These are phyloP conservation scores for Fusarium sarcochroum DNA, from an alignment of 2,329 filamentous ascomycete species.

Conservation along the genomic window DNA sequence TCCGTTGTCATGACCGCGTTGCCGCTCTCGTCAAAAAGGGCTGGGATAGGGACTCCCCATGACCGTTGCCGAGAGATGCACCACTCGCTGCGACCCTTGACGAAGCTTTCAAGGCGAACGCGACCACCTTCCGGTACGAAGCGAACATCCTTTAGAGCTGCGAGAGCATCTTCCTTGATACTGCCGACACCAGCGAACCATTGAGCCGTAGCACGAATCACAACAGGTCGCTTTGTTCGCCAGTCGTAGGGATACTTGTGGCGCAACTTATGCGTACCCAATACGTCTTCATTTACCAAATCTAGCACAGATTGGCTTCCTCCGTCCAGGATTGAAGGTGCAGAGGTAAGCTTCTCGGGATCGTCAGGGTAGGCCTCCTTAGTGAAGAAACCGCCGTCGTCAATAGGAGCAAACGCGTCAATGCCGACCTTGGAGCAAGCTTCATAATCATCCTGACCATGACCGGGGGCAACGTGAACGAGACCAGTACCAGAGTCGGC, in stretches of 20 bases:
- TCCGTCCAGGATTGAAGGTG: constrained; percentile 78
- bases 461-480: constrained; percentile 94
- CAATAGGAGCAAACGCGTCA: constrained; percentile 83
- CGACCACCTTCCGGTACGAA: constrained; percentile 85
- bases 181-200: constrained; percentile 95
- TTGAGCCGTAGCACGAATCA: constrained; percentile 92
- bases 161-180: constrained; percentile 82
- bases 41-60: constrained; percentile 97
- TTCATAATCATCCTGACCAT: constrained; percentile 97
- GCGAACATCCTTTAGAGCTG: constrained; percentile 76
- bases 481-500: constrained; percentile 91
- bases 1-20: constrained; percentile 84
- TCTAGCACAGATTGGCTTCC: constrained; percentile 79
- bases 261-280: constrained; percentile 78
- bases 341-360: constrained; percentile 73
- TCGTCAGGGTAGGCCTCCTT: constrained; percentile 80
- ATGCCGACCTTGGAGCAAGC: constrained; percentile 80
- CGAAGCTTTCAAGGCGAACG: constrained; percentile 84
- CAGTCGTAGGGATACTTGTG: constrained; percentile 99
- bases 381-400: constrained; percentile 86
- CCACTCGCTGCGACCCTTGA: constrained; percentile 93
- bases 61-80: constrained; percentile 96
- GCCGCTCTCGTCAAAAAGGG: constrained; percentile 81
- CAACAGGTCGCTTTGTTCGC: constrained; percentile 93
- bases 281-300: constrained; percentile 74